Base-by-base conservation (phyloP, 2,329 filamentous ascomycete species). In the Cyphellophora europaea region DNA sequence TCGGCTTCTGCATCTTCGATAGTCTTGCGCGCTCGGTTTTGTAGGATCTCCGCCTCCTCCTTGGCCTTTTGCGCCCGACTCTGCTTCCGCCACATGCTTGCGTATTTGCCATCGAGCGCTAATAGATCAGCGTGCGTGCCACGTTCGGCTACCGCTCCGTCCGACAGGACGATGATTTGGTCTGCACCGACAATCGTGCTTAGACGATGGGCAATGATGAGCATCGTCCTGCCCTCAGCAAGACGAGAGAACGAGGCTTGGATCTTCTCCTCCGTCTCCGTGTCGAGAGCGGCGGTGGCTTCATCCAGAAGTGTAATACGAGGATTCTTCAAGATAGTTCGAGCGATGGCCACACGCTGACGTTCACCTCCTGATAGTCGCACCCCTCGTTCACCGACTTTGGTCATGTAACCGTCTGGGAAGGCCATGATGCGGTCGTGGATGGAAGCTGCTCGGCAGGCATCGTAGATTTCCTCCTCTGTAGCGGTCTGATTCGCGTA, bases 291-390 rank as follows among this genome's bases (percentile, higher is more conserved):
- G 19, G 88, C 89, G 2, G 87, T 95, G 10, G 88, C 88, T 60
- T 95, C 88, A 55, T 95, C 88, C 25, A 95, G 68, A 62, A 95
- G 81, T 53, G 94, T 93, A 52, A 95, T 88, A 33, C 81, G 79
- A 2, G 88, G 87, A 48, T 93, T 77, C 61, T 95, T 95, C 47
- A 95, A 70, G 44, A 95, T 91, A 1, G 88, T 93, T 35, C 88
- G 79, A 13, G 88, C 88, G 57, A 95, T 94, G 3, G 88, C 88
- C 31, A 95, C 85, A 33, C 88, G 79, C 57, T 95, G 88, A 58
- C 93, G 93, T 60, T 95, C 88, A 34, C 88, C 88, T 39, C 88
- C 88, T 41, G 85, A 93, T 3, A 94, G 68, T 33, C 86, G 78
- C 32, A 94, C 68, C 19, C 88, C 88, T 41, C 88, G 80, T 58